A percentile compares a stretch with the other conserved stretches of the same genome.
Conservation (phyloP, 2,329 filamentous ascomycete genomes). For the Aureobasidium sp. region DNA sequence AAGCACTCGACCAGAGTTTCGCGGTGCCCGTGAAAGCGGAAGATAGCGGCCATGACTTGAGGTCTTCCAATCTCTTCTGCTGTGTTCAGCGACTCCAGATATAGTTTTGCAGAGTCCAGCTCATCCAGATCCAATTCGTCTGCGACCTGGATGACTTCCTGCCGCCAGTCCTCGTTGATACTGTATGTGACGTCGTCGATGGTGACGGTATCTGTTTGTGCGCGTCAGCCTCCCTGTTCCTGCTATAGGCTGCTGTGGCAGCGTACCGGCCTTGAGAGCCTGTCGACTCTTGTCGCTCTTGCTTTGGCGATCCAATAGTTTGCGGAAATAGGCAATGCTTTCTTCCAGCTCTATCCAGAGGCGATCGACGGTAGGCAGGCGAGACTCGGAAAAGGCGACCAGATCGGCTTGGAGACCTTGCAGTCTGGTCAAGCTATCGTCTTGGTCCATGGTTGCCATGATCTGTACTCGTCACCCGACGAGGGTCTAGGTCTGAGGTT, state of each 20-base stretch:
- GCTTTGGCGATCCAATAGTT: slow-evolving; percentile 65
- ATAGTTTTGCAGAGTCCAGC: slow-evolving; percentile 66
- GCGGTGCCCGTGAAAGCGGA: slow-evolving; percentile 81
- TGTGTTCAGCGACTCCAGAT: slow-evolving; percentile 64
- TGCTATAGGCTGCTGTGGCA: slow-evolving; percentile 16
- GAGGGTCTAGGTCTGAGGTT: neutral
- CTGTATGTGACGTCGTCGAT: slow-evolving; percentile 67
- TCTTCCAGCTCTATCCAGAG: slow-evolving; percentile 58
- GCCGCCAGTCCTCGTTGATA: slow-evolving; percentile 81
- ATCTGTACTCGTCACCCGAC: slow-evolving; percentile 10
- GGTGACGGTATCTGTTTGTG: slow-evolving; percentile 63
- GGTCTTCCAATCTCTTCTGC: slow-evolving; percentile 62
- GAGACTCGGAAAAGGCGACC: slow-evolving; percentile 64
- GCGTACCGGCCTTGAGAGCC: slow-evolving; percentile 58
- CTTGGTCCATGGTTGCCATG: slow-evolving; percentile 57
- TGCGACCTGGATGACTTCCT: slow-evolving; percentile 71
- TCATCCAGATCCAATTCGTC: slow-evolving; percentile 90
- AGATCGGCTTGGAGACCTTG: slow-evolving; percentile 83
- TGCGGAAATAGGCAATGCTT: slow-evolving; percentile 60
- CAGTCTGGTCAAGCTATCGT: slow-evolving; percentile 67
- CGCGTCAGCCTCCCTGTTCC: neutral
- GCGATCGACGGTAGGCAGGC: slow-evolving; percentile 63
- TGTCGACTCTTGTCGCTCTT: slow-evolving; percentile 71
- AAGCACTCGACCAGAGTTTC: slow-evolving; percentile 77
- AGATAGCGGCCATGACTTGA: slow-evolving; percentile 69